These are phyloP conservation scores for Cyanidiococcus yangmingshanensis DNA, from an alignment of 23 red algal genomes.

Conservation along the genomic window DNA sequence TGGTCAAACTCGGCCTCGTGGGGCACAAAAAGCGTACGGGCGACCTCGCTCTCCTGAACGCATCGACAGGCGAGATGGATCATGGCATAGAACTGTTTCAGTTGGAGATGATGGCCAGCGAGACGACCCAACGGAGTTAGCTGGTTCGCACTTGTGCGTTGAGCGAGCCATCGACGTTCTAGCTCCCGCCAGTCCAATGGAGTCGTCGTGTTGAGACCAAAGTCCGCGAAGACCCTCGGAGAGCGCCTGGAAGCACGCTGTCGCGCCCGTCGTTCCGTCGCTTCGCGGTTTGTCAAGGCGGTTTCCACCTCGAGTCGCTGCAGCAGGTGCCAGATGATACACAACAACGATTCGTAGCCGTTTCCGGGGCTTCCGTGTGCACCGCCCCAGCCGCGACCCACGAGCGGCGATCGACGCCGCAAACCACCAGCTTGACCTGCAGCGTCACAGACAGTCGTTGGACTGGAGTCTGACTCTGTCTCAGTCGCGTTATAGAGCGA, in stretches of 20 bases:
- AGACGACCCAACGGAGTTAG: constrained; percentile 27
- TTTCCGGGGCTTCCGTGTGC: constrained; percentile 32
- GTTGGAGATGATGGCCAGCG: constrained; percentile 62
- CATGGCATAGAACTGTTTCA: constrained; percentile 59
- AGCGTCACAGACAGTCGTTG: not conserved
- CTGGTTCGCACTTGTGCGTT: not conserved
- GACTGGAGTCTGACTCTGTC: not conserved
- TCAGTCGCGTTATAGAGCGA: not conserved
- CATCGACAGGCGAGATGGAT: constrained; percentile 51
- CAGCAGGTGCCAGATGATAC: constrained; percentile 49
- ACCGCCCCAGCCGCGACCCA: constrained; percentile 22
- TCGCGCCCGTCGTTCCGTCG: not conserved
- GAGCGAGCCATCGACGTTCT: not conserved
- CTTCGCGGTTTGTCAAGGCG: not conserved
- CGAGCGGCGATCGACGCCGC: not conserved
- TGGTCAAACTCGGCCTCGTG: constrained; percentile 23
- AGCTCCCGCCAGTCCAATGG: not conserved
- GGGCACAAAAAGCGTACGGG: constrained; percentile 36
- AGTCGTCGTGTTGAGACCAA: not conserved
- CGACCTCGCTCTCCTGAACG: constrained; percentile 18
- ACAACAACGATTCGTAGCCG: constrained; percentile 56
- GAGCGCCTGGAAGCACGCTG: constrained; percentile 26
- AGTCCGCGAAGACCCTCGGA: not conserved
- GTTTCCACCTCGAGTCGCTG: constrained; percentile 1
- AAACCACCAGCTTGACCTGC: not conserved